Evolutionary conservation across 2,329 filamentous ascomycete genomes (phyloP), one percentile per base, ranked within the genome.

Genomic region (Fusarium humuli): DNA sequence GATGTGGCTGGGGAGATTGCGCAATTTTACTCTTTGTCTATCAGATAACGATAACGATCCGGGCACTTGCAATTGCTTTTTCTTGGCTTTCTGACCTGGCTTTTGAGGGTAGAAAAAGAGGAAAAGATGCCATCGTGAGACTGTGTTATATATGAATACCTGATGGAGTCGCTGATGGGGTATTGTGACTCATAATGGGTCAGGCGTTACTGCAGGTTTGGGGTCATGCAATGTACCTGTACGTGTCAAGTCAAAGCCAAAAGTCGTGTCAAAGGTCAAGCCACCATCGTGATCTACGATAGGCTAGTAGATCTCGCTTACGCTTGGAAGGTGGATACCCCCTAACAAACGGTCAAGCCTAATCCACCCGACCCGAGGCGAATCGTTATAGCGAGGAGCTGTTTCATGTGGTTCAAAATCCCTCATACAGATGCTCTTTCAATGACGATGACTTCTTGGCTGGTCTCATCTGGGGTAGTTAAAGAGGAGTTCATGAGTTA

Each of bases 1-100:
- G 22, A 27, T 63, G 61, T 64, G 61, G 61, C 48, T 64, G 42
- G 61, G 61, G 58, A 64, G 16, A 64, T 64, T 64, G 61, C 61
- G 58, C 61, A 64, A 64, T 64, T 57, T 64, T 40, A 64, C 59
- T 37, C 34, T n/a, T 37, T 57, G 42, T 64, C 49, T 45, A 63
- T 46, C 47, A 32, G 23, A 49, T 20, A 49, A 49, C 16, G 32
- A 52, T 37, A 62, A 63, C 60, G 23, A 37, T 48, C 27, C 48
- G 37, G 49, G 30, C 22, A 29, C 48, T 32, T 57, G 3, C 37
- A n/a, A 11, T 40, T 48, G 32, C 47, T 40, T 40, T 42, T 34
- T 49, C 48, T 49, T 49, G 46, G 48, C 22, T 50, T 37, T 52
- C 32, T 52, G 32, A 41, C 59, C 34, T 63, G 18, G 30, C 30